Base-by-base conservation (phyloP, 2,329 filamentous ascomycete species). In the Clonostachys byssicola region DNA sequence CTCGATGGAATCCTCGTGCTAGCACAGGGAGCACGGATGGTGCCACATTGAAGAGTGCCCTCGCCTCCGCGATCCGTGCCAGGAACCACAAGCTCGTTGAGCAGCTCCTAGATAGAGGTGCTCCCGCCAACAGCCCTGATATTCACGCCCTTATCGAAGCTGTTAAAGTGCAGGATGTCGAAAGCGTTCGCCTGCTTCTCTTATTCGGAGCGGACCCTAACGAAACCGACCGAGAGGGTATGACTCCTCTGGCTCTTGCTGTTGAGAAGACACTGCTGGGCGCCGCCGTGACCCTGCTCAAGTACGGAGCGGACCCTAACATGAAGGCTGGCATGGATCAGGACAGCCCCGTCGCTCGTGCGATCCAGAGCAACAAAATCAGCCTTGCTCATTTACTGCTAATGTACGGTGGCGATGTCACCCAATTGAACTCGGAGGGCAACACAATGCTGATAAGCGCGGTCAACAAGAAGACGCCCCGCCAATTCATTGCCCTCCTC, bases 251-350 rank as follows among this genome's bases (percentile, higher is more conserved):
- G 3, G 68, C 68, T 45, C 73, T 63, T 14, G 73, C 72, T 0
- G 75, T 74, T 4, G 78, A 77, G 53, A 72, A 71, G 50, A 72
- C 70, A 0, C 81, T 79, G 57, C 59, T 78, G 39, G 77, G 79
- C 18, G 81, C 75, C 4, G 80, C 81, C 0, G 75, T 76, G 33
- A 65, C 78, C 44, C 72, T 88, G 5, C 71, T 85, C 53, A 84
- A 85, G 63, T 86, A 87, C 51, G 81, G 82, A 12, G 80, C 79
- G 14, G 79, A 80, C 57, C 74, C 75, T 10, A 81, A 81, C 56
- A 66, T 78, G 42, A 62, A 68, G 2, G 66, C 71, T 2, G 74
- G 78, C 1, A 61, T 71, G 0, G 72, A 77, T 10, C 61, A 70
- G 5, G 80, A 85, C 51, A 75, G 78, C 2, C 76, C 84, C 0